Evolutionary conservation across 1,139 yeast genomes (phyloP).

Genomic region (Oligophagozyma castellii): DNA sequence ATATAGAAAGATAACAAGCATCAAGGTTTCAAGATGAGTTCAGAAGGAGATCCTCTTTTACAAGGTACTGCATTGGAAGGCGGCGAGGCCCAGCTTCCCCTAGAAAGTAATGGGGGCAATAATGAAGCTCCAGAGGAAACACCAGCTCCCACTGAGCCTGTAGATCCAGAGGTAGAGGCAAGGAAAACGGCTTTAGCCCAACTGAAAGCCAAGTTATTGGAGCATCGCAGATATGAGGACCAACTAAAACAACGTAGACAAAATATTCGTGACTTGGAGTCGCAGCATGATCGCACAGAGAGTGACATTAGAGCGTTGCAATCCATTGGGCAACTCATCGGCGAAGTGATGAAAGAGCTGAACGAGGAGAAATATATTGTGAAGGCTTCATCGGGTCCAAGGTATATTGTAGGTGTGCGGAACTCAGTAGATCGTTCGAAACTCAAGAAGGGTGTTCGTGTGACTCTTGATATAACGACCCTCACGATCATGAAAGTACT

Average conservation of each 20-base stretch:
- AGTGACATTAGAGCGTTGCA: constrained; percentile 95
- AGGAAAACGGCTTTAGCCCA: constrained; percentile 67
- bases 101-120: constrained; percentile 2
- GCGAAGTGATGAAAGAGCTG: constrained; percentile 91
- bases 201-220: constrained; percentile 75
- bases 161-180: constrained; percentile 48
- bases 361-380: constrained; percentile 94
- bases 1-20: constrained; percentile 1
- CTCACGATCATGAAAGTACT: constrained; percentile 93
- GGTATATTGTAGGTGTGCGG: constrained; percentile 95
- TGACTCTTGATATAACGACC: constrained; percentile 95
- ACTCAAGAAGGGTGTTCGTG: constrained; percentile 88
- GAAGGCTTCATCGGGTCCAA: constrained; percentile 94
- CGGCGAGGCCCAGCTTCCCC: constrained; percentile 1
- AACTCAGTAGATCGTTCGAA: constrained; percentile 76
- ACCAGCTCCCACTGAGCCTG: constrained; percentile 5
- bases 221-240: constrained; percentile 92
- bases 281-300: constrained; percentile 83
- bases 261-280: constrained; percentile 72
- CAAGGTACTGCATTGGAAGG: constrained; percentile 42
- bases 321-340: constrained; percentile 94
- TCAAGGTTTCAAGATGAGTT: constrained; percentile 35
- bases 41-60: constrained; percentile 60
- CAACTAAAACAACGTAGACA: constrained; percentile 74
- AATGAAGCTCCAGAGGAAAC: constrained; percentile 2